Evolutionary conservation across 768 basidiomycete genomes (phyloP).

Genomic region (Lentinula edodes): DNA sequence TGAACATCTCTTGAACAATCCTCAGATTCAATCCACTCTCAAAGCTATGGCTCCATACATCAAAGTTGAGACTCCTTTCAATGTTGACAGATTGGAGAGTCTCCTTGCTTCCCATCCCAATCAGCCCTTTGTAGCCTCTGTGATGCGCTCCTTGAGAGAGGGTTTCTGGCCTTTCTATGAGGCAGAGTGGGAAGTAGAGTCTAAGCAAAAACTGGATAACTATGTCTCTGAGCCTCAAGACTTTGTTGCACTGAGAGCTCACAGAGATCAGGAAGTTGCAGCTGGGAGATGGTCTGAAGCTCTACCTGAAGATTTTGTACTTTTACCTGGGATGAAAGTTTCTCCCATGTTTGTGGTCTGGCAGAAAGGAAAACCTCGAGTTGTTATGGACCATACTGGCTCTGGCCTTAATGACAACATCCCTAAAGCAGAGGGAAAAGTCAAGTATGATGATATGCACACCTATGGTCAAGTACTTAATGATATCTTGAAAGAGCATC

Average conservation of each 20-base stretch:
- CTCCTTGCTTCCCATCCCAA: slow-evolving; percentile 22
- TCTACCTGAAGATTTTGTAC: neutral
- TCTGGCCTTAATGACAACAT: slow-evolving; percentile 17
- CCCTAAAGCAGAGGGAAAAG: slow-evolving; percentile 13
- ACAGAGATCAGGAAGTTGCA: slow-evolving; percentile 13
- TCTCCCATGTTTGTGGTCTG: slow-evolving; percentile 21
- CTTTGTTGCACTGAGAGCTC: slow-evolving; percentile 9
- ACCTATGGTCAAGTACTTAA: slow-evolving; percentile 13
- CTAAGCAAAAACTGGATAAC: slow-evolving; percentile 6
- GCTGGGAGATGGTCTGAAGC: slow-evolving; percentile 13
- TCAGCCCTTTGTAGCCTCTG: slow-evolving; percentile 21
- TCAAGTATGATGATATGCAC: slow-evolving; percentile 19
- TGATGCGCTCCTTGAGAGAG: slow-evolving; percentile 12
- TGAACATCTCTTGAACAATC: too few relatives aligned
- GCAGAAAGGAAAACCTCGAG: slow-evolving; percentile 19
- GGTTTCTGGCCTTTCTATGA: slow-evolving; percentile 28
- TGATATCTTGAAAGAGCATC: slow-evolving; percentile 4
- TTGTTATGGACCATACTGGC: slow-evolving; percentile 22
- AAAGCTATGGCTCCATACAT: too few relatives aligned
- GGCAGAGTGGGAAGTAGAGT: slow-evolving; percentile 13
- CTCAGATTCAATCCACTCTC: too few relatives aligned
- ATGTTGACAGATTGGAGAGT: slow-evolving; percentile 16
- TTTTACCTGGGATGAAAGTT: slow-evolving; percentile 21
- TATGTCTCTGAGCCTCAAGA: slow-evolving; percentile 10
- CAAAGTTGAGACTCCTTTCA: slow-evolving; percentile 12